phyloP scores from a whole-genome alignment of 116 monocot species.

The Dioscorea cayenensis region DNA sequence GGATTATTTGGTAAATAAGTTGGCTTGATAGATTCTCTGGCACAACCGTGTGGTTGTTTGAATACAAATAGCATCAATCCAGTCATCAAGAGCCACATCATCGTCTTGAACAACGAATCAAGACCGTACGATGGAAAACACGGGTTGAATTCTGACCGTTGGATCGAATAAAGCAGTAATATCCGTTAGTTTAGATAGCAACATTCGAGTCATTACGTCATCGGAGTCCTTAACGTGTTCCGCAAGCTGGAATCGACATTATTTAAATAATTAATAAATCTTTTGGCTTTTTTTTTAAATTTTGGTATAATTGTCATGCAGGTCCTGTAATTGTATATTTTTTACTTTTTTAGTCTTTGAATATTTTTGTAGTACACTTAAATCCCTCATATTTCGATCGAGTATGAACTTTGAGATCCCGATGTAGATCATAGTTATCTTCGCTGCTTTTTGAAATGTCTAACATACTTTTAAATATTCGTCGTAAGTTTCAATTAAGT shows the following conservation, averaged over 20 bases:
- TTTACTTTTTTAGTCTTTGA: too few species aligned
- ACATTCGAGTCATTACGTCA: background rate
- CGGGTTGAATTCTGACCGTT: background rate
- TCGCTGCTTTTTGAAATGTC: too few species aligned
- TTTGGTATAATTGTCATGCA: too few species aligned
- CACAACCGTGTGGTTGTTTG: background rate
- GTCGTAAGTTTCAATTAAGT: too few species aligned
- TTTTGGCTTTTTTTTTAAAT: too few species aligned
- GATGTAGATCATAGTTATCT: too few species aligned
- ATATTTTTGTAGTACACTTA: too few species aligned
- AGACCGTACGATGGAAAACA: background rate
- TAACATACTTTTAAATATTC: too few species aligned
- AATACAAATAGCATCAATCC: background rate
- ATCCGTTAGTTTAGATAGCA: background rate
- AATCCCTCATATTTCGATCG: too few species aligned
- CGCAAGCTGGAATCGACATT: background rate
- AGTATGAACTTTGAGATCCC: too few species aligned
- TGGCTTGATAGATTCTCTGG: background rate
- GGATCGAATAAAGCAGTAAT: background rate
- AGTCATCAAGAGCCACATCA: background rate
- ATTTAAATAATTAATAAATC: background rate
- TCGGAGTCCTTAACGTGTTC: background rate
- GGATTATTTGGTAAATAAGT: background rate
- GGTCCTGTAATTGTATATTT: too few species aligned
- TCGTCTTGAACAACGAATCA: background rate